Conservation (phyloP, 2,329 filamentous ascomycete genomes). For the Neurospora sp. region DNA sequence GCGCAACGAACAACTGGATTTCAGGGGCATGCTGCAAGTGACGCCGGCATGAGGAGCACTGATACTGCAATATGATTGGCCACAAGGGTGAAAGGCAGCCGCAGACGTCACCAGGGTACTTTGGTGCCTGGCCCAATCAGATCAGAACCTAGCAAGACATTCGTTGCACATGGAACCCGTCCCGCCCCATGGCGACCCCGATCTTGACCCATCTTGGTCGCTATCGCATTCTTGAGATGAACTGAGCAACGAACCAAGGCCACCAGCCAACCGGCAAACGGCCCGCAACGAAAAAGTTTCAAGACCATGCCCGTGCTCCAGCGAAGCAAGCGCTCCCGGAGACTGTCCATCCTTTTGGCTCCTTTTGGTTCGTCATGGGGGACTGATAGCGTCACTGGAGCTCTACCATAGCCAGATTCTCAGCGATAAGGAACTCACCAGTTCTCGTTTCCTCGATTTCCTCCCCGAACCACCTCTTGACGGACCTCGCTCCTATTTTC, state of each 20-base stretch:
- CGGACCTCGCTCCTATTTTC: not conserved
- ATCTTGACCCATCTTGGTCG: not conserved
- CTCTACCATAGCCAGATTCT: not conserved
- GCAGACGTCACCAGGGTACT: constrained; percentile 17
- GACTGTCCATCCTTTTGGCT: not conserved
- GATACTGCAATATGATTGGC: not conserved
- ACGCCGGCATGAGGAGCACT: not conserved
- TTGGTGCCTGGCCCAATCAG: not conserved
- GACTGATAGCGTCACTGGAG: not conserved
- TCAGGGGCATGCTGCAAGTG: not conserved
- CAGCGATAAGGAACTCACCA: not conserved
- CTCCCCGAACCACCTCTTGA: not conserved
- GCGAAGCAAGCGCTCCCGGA: not conserved
- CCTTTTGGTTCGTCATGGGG: not conserved
- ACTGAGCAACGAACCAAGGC: not conserved
- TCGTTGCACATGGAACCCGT: not conserved
- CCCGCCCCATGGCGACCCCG: not conserved
- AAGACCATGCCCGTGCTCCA: not conserved
- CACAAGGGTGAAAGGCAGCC: constrained; percentile 6
- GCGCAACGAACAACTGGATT: not conserved
- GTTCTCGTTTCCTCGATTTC: not conserved
- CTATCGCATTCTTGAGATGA: not conserved
- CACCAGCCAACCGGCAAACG: not conserved
- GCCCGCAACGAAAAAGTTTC: not conserved
- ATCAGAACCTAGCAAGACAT: not conserved